phyloP scores from a whole-genome alignment of 257 asterid species.

The Leptodermis oblonga region DNA sequence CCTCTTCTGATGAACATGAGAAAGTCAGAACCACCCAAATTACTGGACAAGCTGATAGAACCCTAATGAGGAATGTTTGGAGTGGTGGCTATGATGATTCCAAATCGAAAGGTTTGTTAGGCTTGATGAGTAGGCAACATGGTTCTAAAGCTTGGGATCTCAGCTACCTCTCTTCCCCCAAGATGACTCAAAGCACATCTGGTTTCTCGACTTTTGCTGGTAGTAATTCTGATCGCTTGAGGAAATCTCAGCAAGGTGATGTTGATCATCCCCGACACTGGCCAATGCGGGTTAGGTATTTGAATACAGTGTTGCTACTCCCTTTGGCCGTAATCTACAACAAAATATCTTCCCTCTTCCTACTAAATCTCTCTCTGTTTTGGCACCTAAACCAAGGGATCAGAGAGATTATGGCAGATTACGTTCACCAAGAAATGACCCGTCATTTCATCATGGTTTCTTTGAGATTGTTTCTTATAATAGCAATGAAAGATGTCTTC shows the following conservation, averaged over 20 bases:
- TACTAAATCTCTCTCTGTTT: background rate
- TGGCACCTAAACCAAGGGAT: constrained; percentile 1
- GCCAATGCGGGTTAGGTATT: background rate
- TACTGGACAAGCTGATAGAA: too few relatives aligned
- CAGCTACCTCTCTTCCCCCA: too few relatives aligned
- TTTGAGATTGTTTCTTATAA: constrained; percentile 3
- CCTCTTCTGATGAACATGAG: background rate
- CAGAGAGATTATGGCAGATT: constrained; percentile 5
- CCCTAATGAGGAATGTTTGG: too few relatives aligned
- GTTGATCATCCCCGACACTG: background rate
- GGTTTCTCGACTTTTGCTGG: background rate
- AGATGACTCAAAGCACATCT: too few relatives aligned
- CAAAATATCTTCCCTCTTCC: background rate
- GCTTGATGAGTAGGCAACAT: too few relatives aligned
- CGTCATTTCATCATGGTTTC: background rate
- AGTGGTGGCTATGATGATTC: too few relatives aligned
- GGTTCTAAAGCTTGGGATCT: too few relatives aligned
- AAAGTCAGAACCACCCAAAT: background rate
- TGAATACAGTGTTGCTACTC: background rate
- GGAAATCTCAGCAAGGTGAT: background rate
- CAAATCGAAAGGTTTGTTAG: too few relatives aligned
- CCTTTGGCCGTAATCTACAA: background rate
- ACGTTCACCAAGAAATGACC: constrained; percentile 13
- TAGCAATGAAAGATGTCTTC: constrained; percentile 9
- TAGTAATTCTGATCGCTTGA: background rate